Conservation (phyloP, 225 moss, liverwort and hornwort species). For the Ulota crispa region DNA sequence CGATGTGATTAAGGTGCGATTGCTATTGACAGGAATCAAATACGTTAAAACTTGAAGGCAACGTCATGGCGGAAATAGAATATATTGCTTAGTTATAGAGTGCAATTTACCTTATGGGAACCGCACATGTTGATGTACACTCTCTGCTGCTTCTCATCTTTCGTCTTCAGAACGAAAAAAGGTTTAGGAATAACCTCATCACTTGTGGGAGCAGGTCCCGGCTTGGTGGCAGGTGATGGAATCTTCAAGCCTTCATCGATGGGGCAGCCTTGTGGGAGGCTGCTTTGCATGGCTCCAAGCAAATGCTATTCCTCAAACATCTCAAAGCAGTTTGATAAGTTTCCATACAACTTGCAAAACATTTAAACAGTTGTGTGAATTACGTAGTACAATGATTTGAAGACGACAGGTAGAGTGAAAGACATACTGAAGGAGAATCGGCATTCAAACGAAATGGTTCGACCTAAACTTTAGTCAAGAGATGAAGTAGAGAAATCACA, state of each 20-base stretch:
- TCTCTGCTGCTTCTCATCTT: slow-evolving; percentile 54
- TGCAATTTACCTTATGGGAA: slow-evolving; percentile 53
- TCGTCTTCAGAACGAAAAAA: slow-evolving; percentile 74
- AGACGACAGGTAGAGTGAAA: background rate
- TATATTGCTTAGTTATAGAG: background rate
- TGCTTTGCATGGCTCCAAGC: slow-evolving; percentile 54
- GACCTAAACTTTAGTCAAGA: background rate
- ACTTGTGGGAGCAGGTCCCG: slow-evolving; percentile 30
- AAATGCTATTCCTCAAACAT: slow-evolving; percentile 43
- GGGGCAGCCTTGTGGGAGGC: slow-evolving; percentile 26
- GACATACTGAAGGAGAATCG: background rate
- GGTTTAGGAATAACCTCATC: slow-evolving; percentile 66
- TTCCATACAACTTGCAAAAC: background rate
- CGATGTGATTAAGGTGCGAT: background rate
- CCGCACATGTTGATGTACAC: slow-evolving; percentile 77
- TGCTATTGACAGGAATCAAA: background rate
- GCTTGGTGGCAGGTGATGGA: slow-evolving; percentile 48
- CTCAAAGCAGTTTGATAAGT: slow-evolving; percentile 16
- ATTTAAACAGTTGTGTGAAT: background rate
- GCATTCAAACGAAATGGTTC: background rate
- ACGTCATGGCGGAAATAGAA: background rate
- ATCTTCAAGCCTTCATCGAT: slow-evolving; percentile 36
- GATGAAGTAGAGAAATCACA: slow-evolving; percentile 33
- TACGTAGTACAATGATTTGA: background rate
- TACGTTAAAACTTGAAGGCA: background rate